Conservation (phyloP, 73 alveolate genomes). For the Symbiodinium natans region DNA sequence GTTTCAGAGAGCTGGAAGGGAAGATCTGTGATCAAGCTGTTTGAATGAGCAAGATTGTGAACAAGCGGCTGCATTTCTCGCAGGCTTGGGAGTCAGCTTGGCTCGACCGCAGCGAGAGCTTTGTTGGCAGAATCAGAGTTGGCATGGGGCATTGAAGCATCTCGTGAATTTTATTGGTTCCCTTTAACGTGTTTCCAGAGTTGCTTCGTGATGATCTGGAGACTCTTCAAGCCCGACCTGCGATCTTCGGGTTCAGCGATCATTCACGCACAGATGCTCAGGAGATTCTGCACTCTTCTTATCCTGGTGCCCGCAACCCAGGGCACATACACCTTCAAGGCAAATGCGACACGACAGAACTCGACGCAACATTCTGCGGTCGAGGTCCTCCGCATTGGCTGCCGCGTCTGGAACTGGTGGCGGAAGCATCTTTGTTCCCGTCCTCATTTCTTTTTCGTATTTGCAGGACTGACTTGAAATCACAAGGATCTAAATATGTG, state of each 20-base stretch:
- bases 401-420: conserved; percentile 89
- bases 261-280: too few species aligned
- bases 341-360: background rate
- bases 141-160: background rate
- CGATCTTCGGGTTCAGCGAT: too few species aligned
- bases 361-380: background rate
- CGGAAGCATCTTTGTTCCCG: conserved; percentile 84
- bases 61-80: too few species aligned
- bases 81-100: conserved; percentile 93
- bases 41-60: too few species aligned
- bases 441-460: conserved; percentile 63
- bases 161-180: too few species aligned
- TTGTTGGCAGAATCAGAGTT: background rate
- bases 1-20: too few species aligned
- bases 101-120: conserved; percentile 74
- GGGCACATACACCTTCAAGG: too few species aligned
- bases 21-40: too few species aligned
- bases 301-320: conserved; percentile 30
- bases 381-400: conserved; percentile 83
- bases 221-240: background rate
- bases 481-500: too few species aligned
- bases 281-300: conserved; percentile 79
- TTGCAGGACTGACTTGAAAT: conserved; percentile 27
- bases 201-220: background rate
- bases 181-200: background rate